Percentiles rank a stretch among this genome's conserved stretches.
Conservation (phyloP, 345 rosid species). For the Gossypium longicalyx region DNA sequence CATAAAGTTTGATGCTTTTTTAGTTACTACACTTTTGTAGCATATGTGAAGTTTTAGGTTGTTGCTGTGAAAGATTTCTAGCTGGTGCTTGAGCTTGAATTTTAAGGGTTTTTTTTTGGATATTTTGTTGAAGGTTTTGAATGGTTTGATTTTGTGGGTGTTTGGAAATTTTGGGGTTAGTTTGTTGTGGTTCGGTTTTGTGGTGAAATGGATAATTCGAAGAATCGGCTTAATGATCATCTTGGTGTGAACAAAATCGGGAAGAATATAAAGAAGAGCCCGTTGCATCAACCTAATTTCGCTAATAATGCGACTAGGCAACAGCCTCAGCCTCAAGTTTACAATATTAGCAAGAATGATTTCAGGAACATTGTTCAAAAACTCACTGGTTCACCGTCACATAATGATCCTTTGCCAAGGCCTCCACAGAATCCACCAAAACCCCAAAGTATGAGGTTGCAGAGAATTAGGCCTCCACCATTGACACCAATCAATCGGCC, state of each 20-base stretch:
- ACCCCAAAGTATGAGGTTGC: conserved; percentile 78
- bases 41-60: conserved; percentile 8
- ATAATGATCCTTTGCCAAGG: conserved; percentile 57
- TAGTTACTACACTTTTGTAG: conserved; percentile 4
- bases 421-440: conserved; percentile 70
- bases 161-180: conserved; percentile 6
- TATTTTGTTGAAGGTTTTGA: conserved; percentile 15
- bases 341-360: conserved; percentile 89
- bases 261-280: conserved; percentile 81
- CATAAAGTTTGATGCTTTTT: conserved; percentile 12
- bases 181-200: conserved; percentile 7
- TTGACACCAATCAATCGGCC: conserved; percentile 66
- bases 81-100: conserved; percentile 1
- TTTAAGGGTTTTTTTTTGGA: conserved; percentile 10
- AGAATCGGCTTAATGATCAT: conserved; percentile 63
- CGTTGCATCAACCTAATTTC: conserved; percentile 72
- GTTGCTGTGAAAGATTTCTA: background rate
- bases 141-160: conserved; percentile 10
- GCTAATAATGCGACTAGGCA: conserved; percentile 45
- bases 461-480: conserved; percentile 84
- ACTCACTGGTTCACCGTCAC: conserved; percentile 80
- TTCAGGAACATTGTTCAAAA: conserved; percentile 86
- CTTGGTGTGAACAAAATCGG: conserved; percentile 89
- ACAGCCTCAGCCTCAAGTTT: conserved; percentile 88
- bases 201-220: conserved; percentile 65